Base-by-base conservation (phyloP, 2,329 filamentous ascomycete genomes). In the Colletotrichum tamarilloi region DNA sequence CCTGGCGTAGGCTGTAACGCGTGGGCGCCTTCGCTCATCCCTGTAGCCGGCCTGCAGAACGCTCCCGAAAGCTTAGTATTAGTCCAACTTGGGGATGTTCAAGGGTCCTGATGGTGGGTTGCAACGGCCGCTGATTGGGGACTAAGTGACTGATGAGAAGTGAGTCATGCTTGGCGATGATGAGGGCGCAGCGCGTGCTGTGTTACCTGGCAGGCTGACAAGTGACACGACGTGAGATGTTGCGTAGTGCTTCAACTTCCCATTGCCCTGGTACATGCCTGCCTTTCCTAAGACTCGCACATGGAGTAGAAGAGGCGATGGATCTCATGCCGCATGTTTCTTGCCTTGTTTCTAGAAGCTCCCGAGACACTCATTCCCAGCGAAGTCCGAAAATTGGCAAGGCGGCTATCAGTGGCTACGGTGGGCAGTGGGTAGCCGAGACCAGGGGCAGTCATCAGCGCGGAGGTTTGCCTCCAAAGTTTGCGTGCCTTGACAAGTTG, bases 131-230 rank as follows among this genome's bases (percentile, higher is more conserved):
- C 7, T 69, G 59, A 72, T 72, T 72, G 65, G 69, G 24, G 6
- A 24, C 19, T 12, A 59, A 30, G 14, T 24, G 6, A 30, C 14
- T 14, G 53, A 60, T 55, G 58, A 30, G 26, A 24, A 64, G 59
- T 72, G 69, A 72, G 52, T 72, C 69, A 72, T 72, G 24, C 66
- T 72, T 72, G 69, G 69, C 59, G 38, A 53, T 63, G 58, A 63
- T 64, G 69, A 63, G 14, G 59, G 58, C 46, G 68, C 28, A 62
- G 68, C 65, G 65, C 57, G 52, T 60, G 65, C 32, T 65, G 24
- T 28, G 69, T 53, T 72, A 68, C 65, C 69, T 72, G 52, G 26
- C 30, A 68, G 69, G 69, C 69, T 28, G 24, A 68, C 64, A n/a
- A 28, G 65, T 24, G 24, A 59, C 19, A 16, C n/a, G 16, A 57